Evolutionary conservation across 345 rosid species (phyloP).

Genomic region (Sonneratia caseolaris): DNA sequence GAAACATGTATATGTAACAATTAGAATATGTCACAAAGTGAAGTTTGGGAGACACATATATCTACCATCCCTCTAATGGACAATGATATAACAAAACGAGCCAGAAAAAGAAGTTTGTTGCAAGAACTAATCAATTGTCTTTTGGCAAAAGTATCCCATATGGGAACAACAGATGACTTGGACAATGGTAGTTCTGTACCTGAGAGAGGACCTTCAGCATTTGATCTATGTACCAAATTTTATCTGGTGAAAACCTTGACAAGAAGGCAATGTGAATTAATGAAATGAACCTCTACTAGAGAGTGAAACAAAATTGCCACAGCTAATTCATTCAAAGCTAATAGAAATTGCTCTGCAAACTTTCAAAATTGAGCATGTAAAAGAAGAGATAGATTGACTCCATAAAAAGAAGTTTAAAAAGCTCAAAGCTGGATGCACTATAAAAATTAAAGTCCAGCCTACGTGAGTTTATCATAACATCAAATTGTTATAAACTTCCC

Average conservation of each 20-base stretch:
- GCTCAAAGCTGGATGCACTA: neutral
- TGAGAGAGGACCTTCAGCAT: constrained; percentile 98
- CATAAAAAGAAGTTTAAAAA: neutral
- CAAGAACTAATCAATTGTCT: neutral
- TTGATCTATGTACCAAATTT: constrained; percentile 96
- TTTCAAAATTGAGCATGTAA: neutral
- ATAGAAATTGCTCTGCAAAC: neutral
- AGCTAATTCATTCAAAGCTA: neutral
- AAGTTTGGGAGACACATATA: neutral
- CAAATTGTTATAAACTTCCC: neutral
- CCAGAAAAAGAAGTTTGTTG: neutral
- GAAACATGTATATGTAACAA: no score
- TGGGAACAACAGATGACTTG: neutral
- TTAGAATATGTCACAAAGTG: neutral
- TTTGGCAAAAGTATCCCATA: neutral
- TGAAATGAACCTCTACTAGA: neutral
- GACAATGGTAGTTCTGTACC: constrained; percentile 36
- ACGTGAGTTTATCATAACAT: neutral
- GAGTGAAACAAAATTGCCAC: neutral
- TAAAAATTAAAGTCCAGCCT: neutral
- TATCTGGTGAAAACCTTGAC: constrained; percentile 88
- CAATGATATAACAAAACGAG: neutral
- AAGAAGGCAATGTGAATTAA: neutral
- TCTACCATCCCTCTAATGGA: neutral
- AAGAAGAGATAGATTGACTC: neutral